phyloP scores from a whole-genome alignment of 2,329 filamentous ascomycete genomes.

The Elsinoe perseae region DNA sequence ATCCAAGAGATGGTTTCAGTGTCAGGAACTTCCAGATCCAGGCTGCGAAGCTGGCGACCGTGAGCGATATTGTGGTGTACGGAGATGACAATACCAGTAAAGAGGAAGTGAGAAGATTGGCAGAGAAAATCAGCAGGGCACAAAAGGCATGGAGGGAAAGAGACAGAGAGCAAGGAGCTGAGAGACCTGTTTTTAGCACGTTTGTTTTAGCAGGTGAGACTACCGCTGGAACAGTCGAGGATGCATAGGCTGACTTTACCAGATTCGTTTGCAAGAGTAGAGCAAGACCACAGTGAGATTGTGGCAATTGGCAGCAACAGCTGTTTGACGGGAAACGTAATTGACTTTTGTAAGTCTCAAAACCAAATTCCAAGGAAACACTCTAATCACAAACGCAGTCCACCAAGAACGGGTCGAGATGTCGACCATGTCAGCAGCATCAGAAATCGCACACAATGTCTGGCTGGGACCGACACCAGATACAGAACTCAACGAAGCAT shows the following conservation, averaged over 20 bases:
- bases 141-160: constrained; percentile 65
- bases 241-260: neutral
- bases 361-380: neutral
- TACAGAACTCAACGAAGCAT: constrained; percentile 48
- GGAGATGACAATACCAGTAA: constrained; percentile 60
- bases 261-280: constrained; percentile 61
- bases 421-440: constrained; percentile 83
- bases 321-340: constrained; percentile 62
- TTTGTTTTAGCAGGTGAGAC: constrained; percentile 60
- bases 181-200: constrained; percentile 59
- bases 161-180: constrained; percentile 37
- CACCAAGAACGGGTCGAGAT: constrained; percentile 59
- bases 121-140: constrained; percentile 60
- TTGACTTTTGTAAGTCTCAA: constrained; percentile 64
- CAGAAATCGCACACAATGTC: constrained; percentile 82
- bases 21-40: constrained; percentile 98
- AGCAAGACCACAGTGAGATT: constrained; percentile 59
- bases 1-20: constrained; percentile 85
- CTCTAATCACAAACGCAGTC: constrained; percentile 27
- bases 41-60: constrained; percentile 72
- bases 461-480: constrained; percentile 86
- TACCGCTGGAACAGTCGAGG: constrained; percentile 22
- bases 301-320: constrained; percentile 69
- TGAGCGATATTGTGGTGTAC: constrained; percentile 91
- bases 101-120: constrained; percentile 57